A percentile compares a stretch with the other conserved stretches of the same genome.
Conservation (phyloP, 1,139 yeast species). For the Diutina mesorugosa region DNA sequence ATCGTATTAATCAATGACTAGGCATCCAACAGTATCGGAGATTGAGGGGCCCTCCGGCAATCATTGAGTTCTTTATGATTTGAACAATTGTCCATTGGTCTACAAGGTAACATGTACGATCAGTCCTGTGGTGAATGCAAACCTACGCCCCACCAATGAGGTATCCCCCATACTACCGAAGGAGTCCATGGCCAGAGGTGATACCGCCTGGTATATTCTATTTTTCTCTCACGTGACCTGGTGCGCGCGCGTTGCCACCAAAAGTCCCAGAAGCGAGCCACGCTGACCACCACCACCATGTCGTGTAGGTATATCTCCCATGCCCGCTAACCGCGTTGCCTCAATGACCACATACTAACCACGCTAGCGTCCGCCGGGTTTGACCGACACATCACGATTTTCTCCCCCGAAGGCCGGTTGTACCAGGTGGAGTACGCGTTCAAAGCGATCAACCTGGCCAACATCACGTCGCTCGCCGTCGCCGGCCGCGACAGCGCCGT, state of each 20-base stretch:
- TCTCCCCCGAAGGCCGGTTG: constrained; percentile 95
- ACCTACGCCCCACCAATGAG: too few species aligned
- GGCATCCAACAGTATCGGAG: too few species aligned
- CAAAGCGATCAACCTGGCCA: constrained; percentile 90
- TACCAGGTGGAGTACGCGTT: constrained; percentile 97
- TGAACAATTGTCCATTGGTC: too few species aligned
- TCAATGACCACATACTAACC: constrained; percentile 3
- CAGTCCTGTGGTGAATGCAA: too few species aligned
- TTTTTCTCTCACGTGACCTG: too few species aligned
- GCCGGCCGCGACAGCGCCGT: constrained; percentile 87
- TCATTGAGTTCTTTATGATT: too few species aligned
- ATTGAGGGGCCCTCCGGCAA: too few species aligned
- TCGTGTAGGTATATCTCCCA: not conserved
- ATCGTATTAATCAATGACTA: too few species aligned
- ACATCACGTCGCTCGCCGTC: constrained; percentile 78
- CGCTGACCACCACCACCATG: not conserved
- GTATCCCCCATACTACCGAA: too few species aligned
- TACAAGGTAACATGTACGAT: too few species aligned
- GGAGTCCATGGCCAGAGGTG: too few species aligned
- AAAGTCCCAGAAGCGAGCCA: not conserved
- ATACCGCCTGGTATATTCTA: too few species aligned
- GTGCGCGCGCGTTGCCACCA: not conserved
- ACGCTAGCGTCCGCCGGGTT: constrained; percentile 67
- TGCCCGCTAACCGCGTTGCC: not conserved
- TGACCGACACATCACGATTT: constrained; percentile 96